phyloP scores from a whole-genome alignment of 805 yeast genomes.

The Ogataea methanolica region DNA sequence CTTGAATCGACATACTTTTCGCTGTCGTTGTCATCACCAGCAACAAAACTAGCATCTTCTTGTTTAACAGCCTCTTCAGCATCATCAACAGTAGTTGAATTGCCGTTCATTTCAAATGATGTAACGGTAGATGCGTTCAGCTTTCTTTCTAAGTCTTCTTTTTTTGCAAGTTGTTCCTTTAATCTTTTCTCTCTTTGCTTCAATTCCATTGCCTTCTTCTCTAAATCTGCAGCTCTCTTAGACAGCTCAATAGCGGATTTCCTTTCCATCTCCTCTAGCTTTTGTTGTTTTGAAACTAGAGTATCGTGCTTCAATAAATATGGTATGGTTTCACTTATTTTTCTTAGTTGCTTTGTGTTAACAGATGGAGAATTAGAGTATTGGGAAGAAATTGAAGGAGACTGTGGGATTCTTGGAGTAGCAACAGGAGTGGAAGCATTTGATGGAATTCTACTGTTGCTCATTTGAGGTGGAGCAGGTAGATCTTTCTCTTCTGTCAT shows the following conservation, averaged over 20 bases:
- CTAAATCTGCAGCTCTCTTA: constrained; percentile 69
- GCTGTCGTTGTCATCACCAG: constrained; percentile 14
- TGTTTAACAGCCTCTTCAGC: background rate
- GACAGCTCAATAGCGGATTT: constrained; percentile 73
- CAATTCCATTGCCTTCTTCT: constrained; percentile 67
- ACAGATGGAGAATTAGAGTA: constrained; percentile 24
- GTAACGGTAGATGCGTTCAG: background rate
- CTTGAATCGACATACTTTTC: too few species aligned
- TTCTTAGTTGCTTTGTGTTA: constrained; percentile 62
- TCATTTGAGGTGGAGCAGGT: constrained; percentile 2
- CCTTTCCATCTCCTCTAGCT: constrained; percentile 73
- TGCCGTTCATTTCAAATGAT: background rate
- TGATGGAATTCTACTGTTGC: constrained; percentile 3
- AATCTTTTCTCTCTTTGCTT: constrained; percentile 60
- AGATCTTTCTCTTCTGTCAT: constrained; percentile 12
- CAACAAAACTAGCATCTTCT: constrained; percentile 14
- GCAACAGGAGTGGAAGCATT: constrained; percentile 12
- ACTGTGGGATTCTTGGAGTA: constrained; percentile 18
- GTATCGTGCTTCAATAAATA: constrained; percentile 75
- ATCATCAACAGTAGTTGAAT: constrained; percentile 7
- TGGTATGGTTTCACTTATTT: constrained; percentile 81
- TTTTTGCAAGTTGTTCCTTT: constrained; percentile 33
- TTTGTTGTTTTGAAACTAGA: constrained; percentile 68
- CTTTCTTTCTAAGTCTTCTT: constrained; percentile 8
- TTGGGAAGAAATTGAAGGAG: constrained; percentile 21